Conservation (phyloP, 345 rosid genomes). For the Rhodamnia argentea region DNA sequence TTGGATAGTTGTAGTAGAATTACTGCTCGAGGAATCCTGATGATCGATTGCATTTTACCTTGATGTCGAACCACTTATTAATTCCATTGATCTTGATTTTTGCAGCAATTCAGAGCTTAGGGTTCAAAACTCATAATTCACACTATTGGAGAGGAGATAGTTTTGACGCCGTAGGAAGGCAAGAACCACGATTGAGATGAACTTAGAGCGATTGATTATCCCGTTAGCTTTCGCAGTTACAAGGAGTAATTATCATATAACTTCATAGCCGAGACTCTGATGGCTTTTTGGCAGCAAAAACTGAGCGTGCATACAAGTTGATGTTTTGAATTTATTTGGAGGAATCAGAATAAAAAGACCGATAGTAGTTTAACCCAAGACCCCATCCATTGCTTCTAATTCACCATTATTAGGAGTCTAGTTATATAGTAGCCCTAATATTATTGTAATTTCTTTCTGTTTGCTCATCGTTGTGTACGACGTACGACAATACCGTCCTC, state of each 20-base stretch:
- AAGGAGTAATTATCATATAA: background rate
- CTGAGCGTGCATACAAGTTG: background rate
- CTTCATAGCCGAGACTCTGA: background rate
- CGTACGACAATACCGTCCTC: background rate
- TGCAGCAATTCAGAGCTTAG: background rate
- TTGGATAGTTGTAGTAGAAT: background rate
- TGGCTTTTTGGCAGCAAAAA: background rate
- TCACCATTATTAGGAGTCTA: background rate
- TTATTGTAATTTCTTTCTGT: background rate
- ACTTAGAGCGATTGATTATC: background rate
- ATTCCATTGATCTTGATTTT: background rate
- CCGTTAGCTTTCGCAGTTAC: background rate
- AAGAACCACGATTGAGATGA: background rate
- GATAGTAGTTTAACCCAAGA: background rate
- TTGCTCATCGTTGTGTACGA: background rate
- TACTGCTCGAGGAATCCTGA: background rate
- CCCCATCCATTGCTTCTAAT: background rate
- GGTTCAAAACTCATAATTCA: background rate
- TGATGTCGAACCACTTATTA: background rate
- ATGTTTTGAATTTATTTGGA: background rate
- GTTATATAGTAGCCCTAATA: background rate
- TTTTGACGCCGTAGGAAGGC: background rate
- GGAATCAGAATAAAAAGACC: background rate
- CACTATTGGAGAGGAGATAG: background rate
- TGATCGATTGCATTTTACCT: background rate